Conservation (phyloP, 345 rosid genomes). For the Boechera retrofracta region DNA sequence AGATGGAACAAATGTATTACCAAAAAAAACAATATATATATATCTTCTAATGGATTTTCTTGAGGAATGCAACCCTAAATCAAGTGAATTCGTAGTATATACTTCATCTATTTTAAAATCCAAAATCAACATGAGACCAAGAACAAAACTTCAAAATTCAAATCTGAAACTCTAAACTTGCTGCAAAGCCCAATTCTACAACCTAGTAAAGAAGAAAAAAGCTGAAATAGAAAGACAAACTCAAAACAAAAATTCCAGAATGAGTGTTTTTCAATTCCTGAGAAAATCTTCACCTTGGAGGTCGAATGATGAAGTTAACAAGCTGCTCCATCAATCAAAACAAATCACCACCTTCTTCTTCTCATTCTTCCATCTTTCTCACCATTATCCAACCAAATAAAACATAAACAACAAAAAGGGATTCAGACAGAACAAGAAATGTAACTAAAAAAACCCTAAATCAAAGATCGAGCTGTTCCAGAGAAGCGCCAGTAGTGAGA, state of each 20-base stretch:
- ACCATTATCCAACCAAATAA: not conserved
- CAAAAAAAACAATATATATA: not conserved
- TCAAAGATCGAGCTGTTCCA: conserved; percentile 37
- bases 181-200: conserved; percentile 15
- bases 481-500: conserved; percentile 30
- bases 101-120: not conserved
- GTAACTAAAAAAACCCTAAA: not conserved
- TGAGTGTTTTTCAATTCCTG: not conserved
- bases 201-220: not conserved
- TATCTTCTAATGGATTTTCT: not conserved
- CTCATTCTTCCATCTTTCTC: conserved; percentile 21
- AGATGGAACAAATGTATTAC: conserved; percentile 14
- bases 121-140: conserved; percentile 13
- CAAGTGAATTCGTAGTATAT: conserved; percentile 9
- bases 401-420: not conserved
- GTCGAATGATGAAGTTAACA: conserved; percentile 92
- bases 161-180: conserved; percentile 27
- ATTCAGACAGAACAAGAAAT: not conserved
- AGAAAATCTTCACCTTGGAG: conserved; percentile 70
- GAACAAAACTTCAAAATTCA: not conserved
- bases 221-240: not conserved
- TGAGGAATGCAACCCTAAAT: conserved; percentile 6
- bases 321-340: conserved; percentile 52
- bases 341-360: conserved; percentile 26
- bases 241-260: conserved; percentile 6